Evolutionary conservation across 2,329 filamentous ascomycete species (phyloP).

Genomic region (Ophiocordyceps sinensis): DNA sequence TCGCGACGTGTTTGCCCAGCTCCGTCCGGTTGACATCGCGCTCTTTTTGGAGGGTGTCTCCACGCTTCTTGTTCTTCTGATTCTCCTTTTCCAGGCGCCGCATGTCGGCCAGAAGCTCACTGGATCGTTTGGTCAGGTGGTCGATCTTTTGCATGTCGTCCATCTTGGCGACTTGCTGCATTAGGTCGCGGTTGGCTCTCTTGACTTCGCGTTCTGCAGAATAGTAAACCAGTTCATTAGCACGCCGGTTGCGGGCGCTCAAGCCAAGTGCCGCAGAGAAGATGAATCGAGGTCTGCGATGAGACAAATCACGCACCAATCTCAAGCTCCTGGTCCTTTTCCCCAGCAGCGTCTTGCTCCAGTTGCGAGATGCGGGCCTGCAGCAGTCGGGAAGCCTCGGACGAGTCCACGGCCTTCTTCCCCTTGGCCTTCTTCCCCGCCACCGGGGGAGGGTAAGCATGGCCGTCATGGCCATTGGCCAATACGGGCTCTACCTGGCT

Average conservation of each 20-base stretch:
- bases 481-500: constrained; percentile 26
- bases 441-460: constrained; percentile 22
- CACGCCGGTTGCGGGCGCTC: not conserved
- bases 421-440: constrained; percentile 65
- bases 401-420: constrained; percentile 74
- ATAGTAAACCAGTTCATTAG: not conserved
- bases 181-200: constrained; percentile 81
- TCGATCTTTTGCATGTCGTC: constrained; percentile 86
- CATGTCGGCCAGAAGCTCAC: constrained; percentile 85
- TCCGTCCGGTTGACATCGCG: constrained; percentile 83
- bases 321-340: constrained; percentile 91
- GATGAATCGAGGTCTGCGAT: not conserved
- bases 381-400: constrained; percentile 81
- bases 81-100: constrained; percentile 90
- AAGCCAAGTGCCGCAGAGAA: not conserved
- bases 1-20: constrained; percentile 72
- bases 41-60: constrained; percentile 90
- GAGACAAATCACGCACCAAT: constrained; percentile 61
- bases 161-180: constrained; percentile 80
- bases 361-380: constrained; percentile 90
- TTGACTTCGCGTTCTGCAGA: constrained; percentile 75
- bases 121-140: constrained; percentile 77
- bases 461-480: constrained; percentile 26
- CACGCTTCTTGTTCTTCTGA: constrained; percentile 88
- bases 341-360: constrained; percentile 81